Evolutionary conservation across 2,329 filamentous ascomycete genomes (phyloP).

Genomic region (Fusarium lyarnte): DNA sequence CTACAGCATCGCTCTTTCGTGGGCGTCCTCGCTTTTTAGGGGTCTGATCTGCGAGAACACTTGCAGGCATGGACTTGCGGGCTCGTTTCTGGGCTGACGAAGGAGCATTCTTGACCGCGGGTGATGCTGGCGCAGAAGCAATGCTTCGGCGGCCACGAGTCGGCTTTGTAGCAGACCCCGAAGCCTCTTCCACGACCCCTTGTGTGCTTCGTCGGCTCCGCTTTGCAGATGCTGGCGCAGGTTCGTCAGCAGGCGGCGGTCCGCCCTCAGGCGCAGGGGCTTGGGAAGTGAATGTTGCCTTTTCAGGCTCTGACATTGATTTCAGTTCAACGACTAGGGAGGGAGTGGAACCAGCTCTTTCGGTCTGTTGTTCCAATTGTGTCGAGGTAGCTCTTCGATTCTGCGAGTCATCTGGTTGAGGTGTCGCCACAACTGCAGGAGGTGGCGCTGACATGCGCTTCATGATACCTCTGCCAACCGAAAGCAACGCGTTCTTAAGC

Average conservation of each 20-base stretch:
- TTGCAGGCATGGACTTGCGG: constrained; percentile 41
- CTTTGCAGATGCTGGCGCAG: constrained; percentile 3
- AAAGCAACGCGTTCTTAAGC: constrained; percentile 10
- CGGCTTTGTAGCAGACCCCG: constrained; percentile 10
- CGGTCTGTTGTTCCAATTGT: constrained; percentile 3
- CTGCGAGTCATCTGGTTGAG: background rate
- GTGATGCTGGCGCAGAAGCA: constrained; percentile 24
- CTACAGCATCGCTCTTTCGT: constrained; percentile 32
- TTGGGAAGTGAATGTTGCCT: constrained; percentile 20
- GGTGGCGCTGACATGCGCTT: constrained; percentile 36
- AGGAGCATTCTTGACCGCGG: constrained; percentile 13
- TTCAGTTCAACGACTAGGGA: constrained; percentile 27
- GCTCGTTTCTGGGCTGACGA: constrained; percentile 11
- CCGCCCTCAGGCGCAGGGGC: background rate
- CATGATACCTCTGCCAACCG: constrained; percentile 13
- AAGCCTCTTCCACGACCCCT: constrained; percentile 11
- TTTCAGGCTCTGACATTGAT: constrained; percentile 24
- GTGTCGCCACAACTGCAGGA: background rate
- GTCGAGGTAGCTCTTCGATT: background rate
- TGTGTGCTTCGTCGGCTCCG: constrained; percentile 27
- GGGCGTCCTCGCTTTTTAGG: constrained; percentile 40
- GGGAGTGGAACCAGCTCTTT: constrained; percentile 22
- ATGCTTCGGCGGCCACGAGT: constrained; percentile 17
- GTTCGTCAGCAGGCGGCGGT: background rate
- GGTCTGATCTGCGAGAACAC: constrained; percentile 15